Conservation (phyloP, 164 flowering plant species). For the Aristolochia californica region DNA sequence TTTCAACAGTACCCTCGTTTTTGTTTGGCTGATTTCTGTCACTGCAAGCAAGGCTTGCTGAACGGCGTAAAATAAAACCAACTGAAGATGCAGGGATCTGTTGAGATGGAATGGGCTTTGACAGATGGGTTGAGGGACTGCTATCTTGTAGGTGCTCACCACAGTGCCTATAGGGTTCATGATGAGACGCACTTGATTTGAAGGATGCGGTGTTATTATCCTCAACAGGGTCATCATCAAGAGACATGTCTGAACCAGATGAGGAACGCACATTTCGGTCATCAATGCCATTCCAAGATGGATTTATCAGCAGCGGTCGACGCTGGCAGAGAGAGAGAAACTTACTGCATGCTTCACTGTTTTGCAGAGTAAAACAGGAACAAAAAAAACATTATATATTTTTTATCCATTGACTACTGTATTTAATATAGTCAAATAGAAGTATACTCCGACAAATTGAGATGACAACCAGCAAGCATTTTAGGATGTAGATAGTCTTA, state of each 20-base stretch:
- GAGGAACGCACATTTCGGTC: constrained; percentile 52
- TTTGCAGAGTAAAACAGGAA: constrained; percentile 2
- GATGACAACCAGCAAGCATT: no score
- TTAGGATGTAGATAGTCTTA: no score
- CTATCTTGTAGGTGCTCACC: constrained; percentile 1
- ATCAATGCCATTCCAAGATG: constrained; percentile 38
- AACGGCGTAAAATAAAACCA: constrained; percentile 13
- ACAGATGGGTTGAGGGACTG: constrained; percentile 5
- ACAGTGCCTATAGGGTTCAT: constrained; percentile 5
- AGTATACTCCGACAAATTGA: no score
- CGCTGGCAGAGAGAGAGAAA: constrained; percentile 54
- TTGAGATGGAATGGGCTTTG: constrained; percentile 8
- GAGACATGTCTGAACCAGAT: constrained; percentile 79
- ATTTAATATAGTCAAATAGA: no score
- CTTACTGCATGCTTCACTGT: constrained; percentile 82
- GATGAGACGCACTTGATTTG: constrained; percentile 13
- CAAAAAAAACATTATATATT: no score
- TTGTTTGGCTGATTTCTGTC: constrained; percentile 21
- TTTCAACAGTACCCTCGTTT: constrained; percentile 3
- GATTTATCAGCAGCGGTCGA: constrained; percentile 50
- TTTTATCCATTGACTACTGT: no score
- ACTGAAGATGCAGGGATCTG: constrained; percentile 3
- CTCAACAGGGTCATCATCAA: constrained; percentile 49
- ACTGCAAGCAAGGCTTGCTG: constrained; percentile 23
- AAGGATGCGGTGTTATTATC: constrained; percentile 17